Percentiles rank a stretch among this genome's conserved stretches.
Conservation (phyloP, 495 filamentous ascomycete species). For the Pseudotulostoma volvatum region DNA sequence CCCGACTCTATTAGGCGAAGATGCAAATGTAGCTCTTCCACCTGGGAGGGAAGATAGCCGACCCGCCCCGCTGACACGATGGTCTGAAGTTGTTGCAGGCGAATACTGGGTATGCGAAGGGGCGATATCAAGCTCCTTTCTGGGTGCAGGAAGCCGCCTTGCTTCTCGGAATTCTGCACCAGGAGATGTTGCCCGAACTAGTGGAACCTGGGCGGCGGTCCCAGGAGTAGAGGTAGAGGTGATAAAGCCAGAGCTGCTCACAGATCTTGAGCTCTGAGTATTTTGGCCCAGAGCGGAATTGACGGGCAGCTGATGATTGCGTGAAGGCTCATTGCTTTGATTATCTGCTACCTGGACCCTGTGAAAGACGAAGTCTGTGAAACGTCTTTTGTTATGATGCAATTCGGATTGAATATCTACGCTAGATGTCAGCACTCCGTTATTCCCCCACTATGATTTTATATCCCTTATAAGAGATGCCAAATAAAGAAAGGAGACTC, state of each 20-base stretch:
- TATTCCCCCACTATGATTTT: background rate
- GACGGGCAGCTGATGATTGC: constrained; percentile 7
- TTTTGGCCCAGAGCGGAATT: constrained; percentile 9
- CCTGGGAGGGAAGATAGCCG: background rate
- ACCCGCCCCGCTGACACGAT: background rate
- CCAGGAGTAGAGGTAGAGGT: background rate
- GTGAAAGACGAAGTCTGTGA: constrained; percentile 33
- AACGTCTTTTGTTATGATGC: constrained; percentile 32
- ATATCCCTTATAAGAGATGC: constrained; percentile 5
- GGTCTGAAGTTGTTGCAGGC: constrained; percentile 2
- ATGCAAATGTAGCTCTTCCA: constrained; percentile 5
- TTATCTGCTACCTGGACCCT: constrained; percentile 18
- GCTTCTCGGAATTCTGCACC: constrained; percentile 30
- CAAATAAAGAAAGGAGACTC: constrained; percentile 6
- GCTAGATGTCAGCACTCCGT: constrained; percentile 3
- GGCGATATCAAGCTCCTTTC: constrained; percentile 9
- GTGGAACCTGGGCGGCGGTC: constrained; percentile 16
- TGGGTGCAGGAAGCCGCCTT: constrained; percentile 15
- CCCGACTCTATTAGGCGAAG: constrained; percentile 7
- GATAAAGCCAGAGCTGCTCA: constrained; percentile 21
- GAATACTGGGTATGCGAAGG: background rate
- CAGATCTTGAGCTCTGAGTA: constrained; percentile 24
- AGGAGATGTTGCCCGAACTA: constrained; percentile 28
- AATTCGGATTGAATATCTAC: constrained; percentile 31
- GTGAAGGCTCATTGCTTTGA: constrained; percentile 7